Conservation (phyloP, 441 rosid genomes). For the Isatis lusitanica region DNA sequence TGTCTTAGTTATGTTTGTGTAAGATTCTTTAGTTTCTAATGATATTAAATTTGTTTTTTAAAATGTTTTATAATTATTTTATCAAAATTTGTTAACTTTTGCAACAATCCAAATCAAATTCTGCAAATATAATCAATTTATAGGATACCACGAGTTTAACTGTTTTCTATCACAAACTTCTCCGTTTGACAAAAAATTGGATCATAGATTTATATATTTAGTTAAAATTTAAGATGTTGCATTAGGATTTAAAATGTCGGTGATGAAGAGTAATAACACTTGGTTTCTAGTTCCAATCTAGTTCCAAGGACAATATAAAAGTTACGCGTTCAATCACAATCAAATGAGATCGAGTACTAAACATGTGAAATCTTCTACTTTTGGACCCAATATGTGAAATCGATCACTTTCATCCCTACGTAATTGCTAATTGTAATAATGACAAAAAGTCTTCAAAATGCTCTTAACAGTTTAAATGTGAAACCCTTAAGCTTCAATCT, state of each 20-base stretch:
- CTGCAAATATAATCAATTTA: not conserved
- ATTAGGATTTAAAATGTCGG: not conserved
- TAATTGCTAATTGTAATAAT: slow-evolving; percentile 14
- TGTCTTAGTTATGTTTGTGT: not conserved
- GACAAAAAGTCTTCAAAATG: slow-evolving; percentile 4
- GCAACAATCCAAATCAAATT: not conserved
- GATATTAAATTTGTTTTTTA: not conserved
- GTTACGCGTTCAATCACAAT: slow-evolving; percentile 17
- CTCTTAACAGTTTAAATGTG: slow-evolving; percentile 30
- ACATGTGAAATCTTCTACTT: slow-evolving; percentile 18
- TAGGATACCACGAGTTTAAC: not conserved
- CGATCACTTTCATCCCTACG: slow-evolving; percentile 4
- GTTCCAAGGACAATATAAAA: not conserved
- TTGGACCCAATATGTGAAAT: slow-evolving; percentile 12
- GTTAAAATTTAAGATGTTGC: not conserved
- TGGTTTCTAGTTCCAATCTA: slow-evolving; percentile 4
- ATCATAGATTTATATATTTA: not conserved
- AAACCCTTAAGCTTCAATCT: slow-evolving; percentile 24
- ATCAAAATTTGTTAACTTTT: not conserved
- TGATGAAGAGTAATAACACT: not conserved
- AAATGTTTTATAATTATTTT: not conserved
- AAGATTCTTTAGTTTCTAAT: not conserved
- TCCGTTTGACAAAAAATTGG: not conserved
- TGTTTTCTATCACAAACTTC: not conserved
- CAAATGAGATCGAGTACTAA: not conserved